phyloP scores from a whole-genome alignment of 371 early-diverging fungal species.

The Mycotypha africana region DNA sequence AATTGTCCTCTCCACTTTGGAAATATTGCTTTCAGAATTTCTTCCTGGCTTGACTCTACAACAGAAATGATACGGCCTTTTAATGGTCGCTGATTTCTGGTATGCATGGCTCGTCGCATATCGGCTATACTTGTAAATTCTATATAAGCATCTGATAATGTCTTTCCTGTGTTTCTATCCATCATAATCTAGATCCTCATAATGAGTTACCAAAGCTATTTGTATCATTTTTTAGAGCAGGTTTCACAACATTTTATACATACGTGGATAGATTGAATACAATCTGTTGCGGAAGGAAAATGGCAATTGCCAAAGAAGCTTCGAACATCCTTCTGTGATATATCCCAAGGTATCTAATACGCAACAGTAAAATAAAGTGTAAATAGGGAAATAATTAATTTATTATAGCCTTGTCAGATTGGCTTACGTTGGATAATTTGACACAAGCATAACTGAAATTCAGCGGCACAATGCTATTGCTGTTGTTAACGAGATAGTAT shows the following conservation, averaged over 20 bases:
- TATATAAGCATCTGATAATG: conserved; percentile 59
- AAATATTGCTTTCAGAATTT: conserved; percentile 59
- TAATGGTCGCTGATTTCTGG: conserved; percentile 48
- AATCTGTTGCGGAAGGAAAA: conserved; percentile 28
- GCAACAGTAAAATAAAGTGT: too few species aligned
- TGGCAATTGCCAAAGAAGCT: conserved; percentile 38
- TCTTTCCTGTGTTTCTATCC: conserved; percentile 63
- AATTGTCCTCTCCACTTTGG: conserved; percentile 65
- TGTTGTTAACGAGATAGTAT: too few species aligned
- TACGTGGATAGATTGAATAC: conserved; percentile 50
- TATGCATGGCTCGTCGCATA: conserved; percentile 41
- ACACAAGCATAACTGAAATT: conserved; percentile 26
- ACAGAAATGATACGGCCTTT: conserved; percentile 66
- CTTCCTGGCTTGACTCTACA: conserved; percentile 58
- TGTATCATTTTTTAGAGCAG: too few species aligned
- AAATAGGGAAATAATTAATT: too few species aligned
- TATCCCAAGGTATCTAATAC: conserved; percentile 51
- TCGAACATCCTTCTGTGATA: conserved; percentile 48
- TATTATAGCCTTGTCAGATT: too few species aligned
- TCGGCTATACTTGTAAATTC: conserved; percentile 50
- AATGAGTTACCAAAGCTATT: neutral
- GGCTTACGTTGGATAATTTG: conserved; percentile 38
- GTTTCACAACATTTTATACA: too few species aligned
- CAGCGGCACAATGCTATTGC: too few species aligned
- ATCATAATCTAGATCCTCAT: conserved; percentile 36